These are phyloP conservation scores for Saccharomycopsis fodiens DNA, from an alignment of 805 yeast genomes.

Conservation along the genomic window DNA sequence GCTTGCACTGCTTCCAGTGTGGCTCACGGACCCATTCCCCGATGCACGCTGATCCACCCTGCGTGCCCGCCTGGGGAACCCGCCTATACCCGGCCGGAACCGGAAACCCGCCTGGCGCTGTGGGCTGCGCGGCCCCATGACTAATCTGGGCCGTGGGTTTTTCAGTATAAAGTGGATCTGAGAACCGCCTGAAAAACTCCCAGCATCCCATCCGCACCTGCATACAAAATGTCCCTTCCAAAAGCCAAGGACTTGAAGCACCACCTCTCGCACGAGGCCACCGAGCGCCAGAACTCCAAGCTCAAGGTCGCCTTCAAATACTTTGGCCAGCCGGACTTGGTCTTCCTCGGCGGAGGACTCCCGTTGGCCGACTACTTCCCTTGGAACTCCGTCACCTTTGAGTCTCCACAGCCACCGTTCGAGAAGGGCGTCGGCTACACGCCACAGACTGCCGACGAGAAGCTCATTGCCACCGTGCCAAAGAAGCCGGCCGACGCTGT, in stretches of 20 bases:
- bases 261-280: slow-evolving; percentile 70
- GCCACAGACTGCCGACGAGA: slow-evolving; percentile 32
- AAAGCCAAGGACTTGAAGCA: slow-evolving; percentile 66
- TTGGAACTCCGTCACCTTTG: slow-evolving; percentile 65
- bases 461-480: slow-evolving; percentile 28
- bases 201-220: not conserved
- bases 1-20: no score
- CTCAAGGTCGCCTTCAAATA: slow-evolving; percentile 80
- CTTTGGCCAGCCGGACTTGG: slow-evolving; percentile 63
- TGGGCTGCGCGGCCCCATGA: not conserved
- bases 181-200: not conserved
- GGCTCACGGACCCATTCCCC: no score
- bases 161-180: not conserved
- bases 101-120: not conserved
- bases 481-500: slow-evolving; percentile 39
- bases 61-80: no score
- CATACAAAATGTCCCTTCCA: not conserved
- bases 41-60: no score
- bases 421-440: slow-evolving; percentile 65
- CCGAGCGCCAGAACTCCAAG: slow-evolving; percentile 67
- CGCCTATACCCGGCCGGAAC: not conserved
- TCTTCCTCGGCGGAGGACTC: slow-evolving; percentile 92
- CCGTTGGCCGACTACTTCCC: slow-evolving; percentile 92
- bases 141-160: no score
- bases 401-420: slow-evolving; percentile 77